Base-by-base conservation (phyloP, 176 grass and related monocot species). In the Carex pumila region DNA sequence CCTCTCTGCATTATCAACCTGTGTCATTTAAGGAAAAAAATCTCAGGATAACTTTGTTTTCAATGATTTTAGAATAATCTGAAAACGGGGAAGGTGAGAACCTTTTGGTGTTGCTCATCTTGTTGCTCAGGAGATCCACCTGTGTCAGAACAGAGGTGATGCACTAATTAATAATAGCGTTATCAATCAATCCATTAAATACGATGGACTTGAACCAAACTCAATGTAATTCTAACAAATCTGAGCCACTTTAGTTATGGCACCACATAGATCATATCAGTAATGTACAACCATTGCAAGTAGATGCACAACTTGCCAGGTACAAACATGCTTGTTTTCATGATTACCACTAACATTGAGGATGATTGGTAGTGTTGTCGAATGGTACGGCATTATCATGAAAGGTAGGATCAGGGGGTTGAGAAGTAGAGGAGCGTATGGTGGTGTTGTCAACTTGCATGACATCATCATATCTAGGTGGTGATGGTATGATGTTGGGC, bases 51-150 rank as follows among this genome's bases (percentile, higher is more conserved):
- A 50, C 47, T 80, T 19, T 41, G 59, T 30, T 53, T 43, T 81
- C 43, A 43, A 64, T 45, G 43, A 54, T 49, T 82, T 50, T 12
- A 65, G 13, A 32, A 29, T 62, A 47, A 47, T 41, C 15, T 43
- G 39, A 81, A 81, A 81, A 41, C 64, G 32, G 25, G 14, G 14
- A 64, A 81, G 34, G 29, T 84, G 61, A 59, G 56, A 75, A 93
- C 92, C 89, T 92, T 86, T 53, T 19, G 61, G 66, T 82, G 77
- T 82, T 87, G 80, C 36, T 95, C 80, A 83, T 89, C 83, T 89
- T 86, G 81, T 74, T 89, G 63, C 62, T 59, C 71, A 45, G 54
- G 76, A 36, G 80, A 72, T 78, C 71, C 71, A 53, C 88, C 91
- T 98, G 86, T 63, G 79, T 63, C 47, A 78, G 43, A 86, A 88